phyloP scores from a whole-genome alignment of 805 yeast genomes.

The Saccharomycopsis javanensis region DNA sequence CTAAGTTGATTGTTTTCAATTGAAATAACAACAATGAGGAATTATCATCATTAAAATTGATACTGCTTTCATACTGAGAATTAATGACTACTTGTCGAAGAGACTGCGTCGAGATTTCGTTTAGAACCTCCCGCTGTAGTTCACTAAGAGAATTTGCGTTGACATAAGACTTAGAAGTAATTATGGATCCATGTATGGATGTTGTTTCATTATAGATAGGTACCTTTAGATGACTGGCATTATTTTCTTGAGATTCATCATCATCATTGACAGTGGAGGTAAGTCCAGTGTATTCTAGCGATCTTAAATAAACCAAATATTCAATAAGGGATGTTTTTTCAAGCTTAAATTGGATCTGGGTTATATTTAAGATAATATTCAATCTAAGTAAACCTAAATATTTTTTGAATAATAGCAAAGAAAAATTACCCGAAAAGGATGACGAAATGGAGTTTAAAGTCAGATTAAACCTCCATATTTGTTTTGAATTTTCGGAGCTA shows the following conservation, averaged over 20 bases:
- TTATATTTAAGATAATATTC: slow-evolving; percentile 8
- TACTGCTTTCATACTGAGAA: slow-evolving; percentile 49
- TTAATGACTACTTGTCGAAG: slow-evolving; percentile 25
- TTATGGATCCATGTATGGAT: background rate
- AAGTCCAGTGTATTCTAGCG: slow-evolving; percentile 5
- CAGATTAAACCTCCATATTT: background rate
- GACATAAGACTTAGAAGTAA: slow-evolving; percentile 2
- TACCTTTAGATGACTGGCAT: background rate
- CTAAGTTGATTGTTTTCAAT: slow-evolving; percentile 47
- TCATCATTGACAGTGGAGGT: background rate
- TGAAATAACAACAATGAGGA: slow-evolving; percentile 42
- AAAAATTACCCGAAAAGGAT: slow-evolving; percentile 14
- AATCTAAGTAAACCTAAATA: slow-evolving; percentile 13
- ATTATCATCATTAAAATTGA: slow-evolving; percentile 29
- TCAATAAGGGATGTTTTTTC: slow-evolving; percentile 12
- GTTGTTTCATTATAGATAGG: background rate
- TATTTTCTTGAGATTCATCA: background rate
- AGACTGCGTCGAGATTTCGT: slow-evolving; percentile 18
- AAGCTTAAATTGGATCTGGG: slow-evolving; percentile 3
- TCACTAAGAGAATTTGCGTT: background rate
- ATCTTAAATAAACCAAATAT: slow-evolving; percentile 11
- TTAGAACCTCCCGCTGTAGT: background rate
- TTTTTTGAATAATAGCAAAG: slow-evolving; percentile 14
- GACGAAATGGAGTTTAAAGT: slow-evolving; percentile 2
- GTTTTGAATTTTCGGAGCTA: slow-evolving; percentile 2